phyloP scores from a whole-genome alignment of 345 rosid species.

The Stellera chamaejasme region DNA sequence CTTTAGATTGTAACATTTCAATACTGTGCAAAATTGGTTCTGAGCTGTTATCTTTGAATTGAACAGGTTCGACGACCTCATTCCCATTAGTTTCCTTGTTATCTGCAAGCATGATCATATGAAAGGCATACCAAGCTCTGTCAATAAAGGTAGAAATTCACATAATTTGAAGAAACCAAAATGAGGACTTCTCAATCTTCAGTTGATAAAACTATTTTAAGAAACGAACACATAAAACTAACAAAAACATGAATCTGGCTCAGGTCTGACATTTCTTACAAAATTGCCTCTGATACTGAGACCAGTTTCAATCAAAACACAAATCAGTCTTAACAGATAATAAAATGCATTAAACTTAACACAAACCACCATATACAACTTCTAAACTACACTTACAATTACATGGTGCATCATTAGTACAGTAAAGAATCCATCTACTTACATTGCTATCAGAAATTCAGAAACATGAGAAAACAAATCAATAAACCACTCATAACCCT shows the following conservation, averaged over 20 bases:
- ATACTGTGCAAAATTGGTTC: slow-evolving; percentile 49
- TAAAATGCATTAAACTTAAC: no score
- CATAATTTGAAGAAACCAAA: neutral
- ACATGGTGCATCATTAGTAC: no score
- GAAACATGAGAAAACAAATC: no score
- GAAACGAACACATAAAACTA: slow-evolving; percentile 1
- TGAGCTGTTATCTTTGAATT: slow-evolving; percentile 32
- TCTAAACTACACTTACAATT: no score
- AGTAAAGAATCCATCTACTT: no score
- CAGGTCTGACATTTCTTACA: no score
- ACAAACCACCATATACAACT: no score
- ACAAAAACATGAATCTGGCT: neutral
- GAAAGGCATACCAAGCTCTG: neutral
- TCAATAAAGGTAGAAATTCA: neutral
- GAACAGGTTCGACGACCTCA: slow-evolving; percentile 29
- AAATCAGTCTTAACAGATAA: no score
- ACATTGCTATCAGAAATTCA: no score
- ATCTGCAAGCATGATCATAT: slow-evolving; percentile 26
- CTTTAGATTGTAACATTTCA: slow-evolving; percentile 39
- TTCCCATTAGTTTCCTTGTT: slow-evolving; percentile 22
- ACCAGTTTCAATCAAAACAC: no score
- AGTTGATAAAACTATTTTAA: slow-evolving; percentile 2
- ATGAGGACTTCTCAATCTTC: slow-evolving; percentile 1
- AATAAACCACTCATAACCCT: no score
- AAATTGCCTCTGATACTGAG: no score